Conservation (phyloP, 2,329 filamentous ascomycete genomes). For the Cytospora piceae region DNA sequence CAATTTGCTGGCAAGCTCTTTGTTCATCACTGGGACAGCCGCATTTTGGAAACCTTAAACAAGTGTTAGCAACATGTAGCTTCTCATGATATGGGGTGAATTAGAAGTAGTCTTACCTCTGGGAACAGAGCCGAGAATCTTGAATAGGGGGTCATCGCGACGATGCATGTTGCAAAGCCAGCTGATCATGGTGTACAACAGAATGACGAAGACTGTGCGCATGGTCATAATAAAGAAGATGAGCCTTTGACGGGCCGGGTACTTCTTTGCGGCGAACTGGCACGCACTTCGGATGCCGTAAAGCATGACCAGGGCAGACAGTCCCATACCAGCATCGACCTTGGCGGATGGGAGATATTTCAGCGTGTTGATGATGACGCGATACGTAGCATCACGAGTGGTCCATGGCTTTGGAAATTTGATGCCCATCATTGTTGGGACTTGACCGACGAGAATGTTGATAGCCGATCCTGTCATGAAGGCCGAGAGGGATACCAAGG, state of each 20-base stretch:
- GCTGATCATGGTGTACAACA: constrained; percentile 90
- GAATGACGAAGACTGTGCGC: constrained; percentile 86
- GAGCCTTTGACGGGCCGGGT: constrained; percentile 69
- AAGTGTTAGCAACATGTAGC: constrained; percentile 19
- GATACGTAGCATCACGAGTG: constrained; percentile 78
- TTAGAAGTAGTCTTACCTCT: constrained; percentile 55
- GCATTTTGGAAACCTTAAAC: constrained; percentile 76
- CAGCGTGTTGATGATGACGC: constrained; percentile 80
- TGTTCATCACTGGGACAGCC: constrained; percentile 70
- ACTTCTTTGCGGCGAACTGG: constrained; percentile 67
- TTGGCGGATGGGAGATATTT: constrained; percentile 69
- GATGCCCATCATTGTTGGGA: constrained; percentile 82
- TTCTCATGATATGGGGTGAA: not conserved
- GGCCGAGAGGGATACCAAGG: constrained; percentile 84
- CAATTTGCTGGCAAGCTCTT: constrained; percentile 69
- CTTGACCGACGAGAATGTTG: constrained; percentile 83
- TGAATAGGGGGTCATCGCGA: constrained; percentile 67
- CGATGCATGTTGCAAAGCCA: constrained; percentile 78
- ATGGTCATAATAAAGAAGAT: constrained; percentile 93
- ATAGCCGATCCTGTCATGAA: constrained; percentile 98
- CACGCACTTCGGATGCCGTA: constrained; percentile 74
- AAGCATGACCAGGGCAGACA: constrained; percentile 78
- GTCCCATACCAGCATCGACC: constrained; percentile 84
- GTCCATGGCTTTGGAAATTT: constrained; percentile 59
- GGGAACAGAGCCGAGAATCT: constrained; percentile 76